Percentiles rank a stretch among this genome's conserved stretches.
Evolutionary conservation across 2,329 filamentous ascomycete genomes (phyloP).

Genomic region (Sporothrix euskadiensis): DNA sequence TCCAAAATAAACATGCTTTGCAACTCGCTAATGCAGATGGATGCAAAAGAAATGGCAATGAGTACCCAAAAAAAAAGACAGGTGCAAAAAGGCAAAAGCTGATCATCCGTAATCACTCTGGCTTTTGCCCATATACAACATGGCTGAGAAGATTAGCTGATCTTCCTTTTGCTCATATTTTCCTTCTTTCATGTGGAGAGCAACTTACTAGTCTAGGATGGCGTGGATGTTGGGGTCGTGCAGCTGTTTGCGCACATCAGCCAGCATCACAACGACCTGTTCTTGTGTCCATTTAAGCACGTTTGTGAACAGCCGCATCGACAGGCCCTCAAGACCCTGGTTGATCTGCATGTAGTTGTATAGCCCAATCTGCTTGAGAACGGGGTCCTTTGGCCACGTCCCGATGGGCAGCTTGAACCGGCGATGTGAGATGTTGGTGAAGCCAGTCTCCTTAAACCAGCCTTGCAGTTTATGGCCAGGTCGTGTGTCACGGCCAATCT

Average conservation of each 20-base stretch:
- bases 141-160: slow-evolving; percentile 23
- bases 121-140: slow-evolving; percentile 32
- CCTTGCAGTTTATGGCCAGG: slow-evolving; percentile 40
- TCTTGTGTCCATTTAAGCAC: slow-evolving; percentile 36
- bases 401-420: slow-evolving; percentile 50
- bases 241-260: slow-evolving; percentile 31
- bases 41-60: neutral
- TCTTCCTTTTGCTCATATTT: too few species aligned
- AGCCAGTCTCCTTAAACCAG: slow-evolving; percentile 50
- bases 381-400: slow-evolving; percentile 49
- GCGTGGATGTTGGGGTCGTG: slow-evolving; percentile 31
- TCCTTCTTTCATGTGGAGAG: neutral
- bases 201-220: slow-evolving; percentile 32
- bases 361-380: slow-evolving; percentile 45
- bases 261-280: slow-evolving; percentile 30
- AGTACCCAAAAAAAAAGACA: neutral
- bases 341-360: slow-evolving; percentile 31
- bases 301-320: slow-evolving; percentile 30
- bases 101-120: neutral
- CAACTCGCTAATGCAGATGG: neutral
- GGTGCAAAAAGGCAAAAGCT: too few species aligned
- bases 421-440: slow-evolving; percentile 50
- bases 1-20: neutral
- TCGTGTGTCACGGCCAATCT: slow-evolving; percentile 32
- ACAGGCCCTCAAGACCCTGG: slow-evolving; percentile 32